Conservation (phyloP, 2,329 filamentous ascomycete genomes). For the Monilinia laxa region DNA sequence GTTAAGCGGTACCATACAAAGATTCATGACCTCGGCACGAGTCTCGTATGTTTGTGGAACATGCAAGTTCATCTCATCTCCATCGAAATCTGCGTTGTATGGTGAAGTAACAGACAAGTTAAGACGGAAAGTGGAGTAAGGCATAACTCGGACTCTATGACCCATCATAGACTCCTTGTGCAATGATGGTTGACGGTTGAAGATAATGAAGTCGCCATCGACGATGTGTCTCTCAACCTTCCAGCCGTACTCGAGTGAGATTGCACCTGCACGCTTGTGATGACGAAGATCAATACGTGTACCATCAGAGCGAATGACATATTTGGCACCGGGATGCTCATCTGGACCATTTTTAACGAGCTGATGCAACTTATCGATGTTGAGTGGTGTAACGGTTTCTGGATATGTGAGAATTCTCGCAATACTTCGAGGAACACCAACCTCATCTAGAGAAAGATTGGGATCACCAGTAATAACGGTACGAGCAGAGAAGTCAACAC, state of each 20-base stretch:
- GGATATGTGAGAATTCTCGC: slow-evolving; percentile 93
- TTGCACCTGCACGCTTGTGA: slow-evolving; percentile 79
- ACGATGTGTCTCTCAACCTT: slow-evolving; percentile 97
- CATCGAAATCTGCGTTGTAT: slow-evolving; percentile 99
- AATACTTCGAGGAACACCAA: slow-evolving; percentile 92
- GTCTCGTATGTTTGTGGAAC: slow-evolving; percentile 98
- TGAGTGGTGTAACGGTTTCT: slow-evolving; percentile 96
- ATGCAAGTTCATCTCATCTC: slow-evolving; percentile 99
- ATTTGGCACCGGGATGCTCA: slow-evolving; percentile 92
- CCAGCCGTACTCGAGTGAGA: slow-evolving; percentile 92
- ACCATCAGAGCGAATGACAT: slow-evolving; percentile 90
- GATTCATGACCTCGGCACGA: slow-evolving; percentile 86
- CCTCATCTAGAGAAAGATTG: slow-evolving; percentile 93
- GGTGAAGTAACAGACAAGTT: slow-evolving; percentile 97
- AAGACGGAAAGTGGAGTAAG: slow-evolving; percentile 96
- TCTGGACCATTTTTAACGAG: slow-evolving; percentile 92
- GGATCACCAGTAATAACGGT: slow-evolving; percentile 99
- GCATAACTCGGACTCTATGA: slow-evolving; percentile 96
- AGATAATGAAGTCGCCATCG: slow-evolving; percentile 96
- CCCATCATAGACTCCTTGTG: slow-evolving; percentile 99
- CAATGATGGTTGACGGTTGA: slow-evolving; percentile 98
- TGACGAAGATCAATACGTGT: slow-evolving; percentile 93
- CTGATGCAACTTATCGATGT: slow-evolving; percentile 86
- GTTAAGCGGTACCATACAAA: slow-evolving; percentile 97
- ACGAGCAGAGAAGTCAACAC: slow-evolving; percentile 98